Percentiles rank a stretch among this genome's conserved stretches.
Conservation (phyloP, 768 basidiomycete genomes). For the Galerina sulciceps region DNA sequence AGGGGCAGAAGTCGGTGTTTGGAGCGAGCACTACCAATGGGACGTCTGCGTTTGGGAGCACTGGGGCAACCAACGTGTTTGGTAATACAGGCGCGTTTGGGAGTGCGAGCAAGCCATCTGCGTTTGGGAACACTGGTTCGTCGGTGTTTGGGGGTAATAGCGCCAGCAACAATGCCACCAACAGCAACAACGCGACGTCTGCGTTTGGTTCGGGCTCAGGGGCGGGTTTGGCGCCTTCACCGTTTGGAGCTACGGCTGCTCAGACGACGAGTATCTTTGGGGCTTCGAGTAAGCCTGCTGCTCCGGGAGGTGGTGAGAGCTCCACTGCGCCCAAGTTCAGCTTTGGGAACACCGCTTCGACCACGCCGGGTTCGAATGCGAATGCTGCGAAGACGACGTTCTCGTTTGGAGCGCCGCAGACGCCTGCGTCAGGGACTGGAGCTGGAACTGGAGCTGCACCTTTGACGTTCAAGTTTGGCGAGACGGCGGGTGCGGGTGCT, state of each 20-base stretch:
- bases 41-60: conserved; percentile 6
- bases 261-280: conserved; percentile 19
- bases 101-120: not conserved
- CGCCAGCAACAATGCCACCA: too few relatives aligned
- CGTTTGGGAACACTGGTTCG: not conserved
- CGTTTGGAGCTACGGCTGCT: conserved; percentile 23
- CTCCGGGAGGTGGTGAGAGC: not conserved
- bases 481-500: not conserved
- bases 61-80: conserved; percentile 23
- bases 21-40: not conserved
- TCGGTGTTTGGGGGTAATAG: conserved; percentile 12
- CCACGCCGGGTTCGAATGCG: not conserved
- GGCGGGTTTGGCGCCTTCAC: too few relatives aligned
- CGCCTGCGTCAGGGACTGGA: conserved; percentile 16
- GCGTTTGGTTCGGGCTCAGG: conserved; percentile 13
- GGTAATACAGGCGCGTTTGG: conserved; percentile 1
- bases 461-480: conserved; percentile 26
- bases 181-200: conserved; percentile 1
- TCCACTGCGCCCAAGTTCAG: not conserved
- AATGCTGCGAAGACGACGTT: not conserved
- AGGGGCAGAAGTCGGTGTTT: not conserved
- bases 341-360: conserved; percentile 1
- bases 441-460: conserved; percentile 3
- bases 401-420: not conserved
- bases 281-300: conserved; percentile 4